Percentiles rank a stretch among this genome's conserved stretches.
These are phyloP conservation scores for Trametes sp. DNA, from an alignment of 1,284 basidiomycete genomes.

Conservation along the genomic window DNA sequence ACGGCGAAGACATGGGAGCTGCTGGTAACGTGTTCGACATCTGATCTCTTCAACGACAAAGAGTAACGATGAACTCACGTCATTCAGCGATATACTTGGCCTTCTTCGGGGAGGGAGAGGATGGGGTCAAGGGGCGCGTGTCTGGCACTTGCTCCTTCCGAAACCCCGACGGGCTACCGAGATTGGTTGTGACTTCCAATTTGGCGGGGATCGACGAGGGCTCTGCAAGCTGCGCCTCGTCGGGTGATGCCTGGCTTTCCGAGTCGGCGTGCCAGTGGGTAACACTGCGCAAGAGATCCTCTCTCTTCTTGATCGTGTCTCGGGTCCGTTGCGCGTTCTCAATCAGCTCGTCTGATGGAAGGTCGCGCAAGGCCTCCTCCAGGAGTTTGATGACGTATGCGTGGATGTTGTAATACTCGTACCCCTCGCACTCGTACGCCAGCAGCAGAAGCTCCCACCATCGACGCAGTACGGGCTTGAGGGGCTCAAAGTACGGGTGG, in stretches of 20 bases:
- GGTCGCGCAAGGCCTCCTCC: background rate
- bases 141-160: too few relatives aligned
- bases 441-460: slow-evolving; percentile 9
- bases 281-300: background rate
- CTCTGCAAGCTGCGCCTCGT: background rate
- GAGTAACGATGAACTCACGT: too few relatives aligned
- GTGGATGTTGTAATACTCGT: slow-evolving; percentile 8
- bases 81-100: too few relatives aligned
- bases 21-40: too few relatives aligned
- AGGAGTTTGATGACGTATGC: background rate
- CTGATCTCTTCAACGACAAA: too few relatives aligned
- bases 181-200: too few relatives aligned
- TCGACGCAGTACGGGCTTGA: slow-evolving; percentile 3
- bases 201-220: background rate
- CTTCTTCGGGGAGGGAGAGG: too few relatives aligned
- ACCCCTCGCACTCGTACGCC: slow-evolving; percentile 8
- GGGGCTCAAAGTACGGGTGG: slow-evolving; percentile 9
- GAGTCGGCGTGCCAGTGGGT: background rate
- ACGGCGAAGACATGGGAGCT: too few relatives aligned
- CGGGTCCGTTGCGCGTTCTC: background rate
- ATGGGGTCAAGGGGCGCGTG: too few relatives aligned
- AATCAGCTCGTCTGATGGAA: background rate
- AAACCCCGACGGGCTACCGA: too few relatives aligned
- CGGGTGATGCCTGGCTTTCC: background rate
- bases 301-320: background rate